Base-by-base conservation (phyloP, 345 rosid species). In the Salix caprea region DNA sequence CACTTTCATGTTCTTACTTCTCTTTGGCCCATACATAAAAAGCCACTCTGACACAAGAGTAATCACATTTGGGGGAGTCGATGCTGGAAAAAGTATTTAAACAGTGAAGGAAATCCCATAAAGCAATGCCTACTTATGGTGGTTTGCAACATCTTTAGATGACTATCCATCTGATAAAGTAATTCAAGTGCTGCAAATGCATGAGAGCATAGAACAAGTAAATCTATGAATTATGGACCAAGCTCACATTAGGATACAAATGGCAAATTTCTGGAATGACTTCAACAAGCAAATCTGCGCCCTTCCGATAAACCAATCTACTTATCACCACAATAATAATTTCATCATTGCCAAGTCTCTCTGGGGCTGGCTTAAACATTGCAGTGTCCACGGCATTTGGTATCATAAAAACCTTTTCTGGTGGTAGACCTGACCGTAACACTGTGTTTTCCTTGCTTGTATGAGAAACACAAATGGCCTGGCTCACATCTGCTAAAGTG, bases 321-420 rank as follows among this genome's bases (percentile, higher is more conserved):
- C 99, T 93, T 80, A 96, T 90, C 67, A 96, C 95, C 78, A 96
- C 92, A 74, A 96, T 92, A 71, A 94, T 80, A 32, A 96, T 91
- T 72, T 89, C 92, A 77, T 87, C 80, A 56, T 78, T 80, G 80
- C 81, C 75, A 5, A 88, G 94, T 40, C 91, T 82, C 64, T 82
- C 84, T 32, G 79, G 74, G 71, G 92, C 93, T 54, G 99, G 98
- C 78, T 82, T 90, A 79, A 96, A 96, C 99, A 96, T 93, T 71
- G 97, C 96, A 32, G 98, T 93, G 84, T 96, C 99, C 82, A 96
- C 99, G 37, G 96, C 99, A 93, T 96, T 96, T 40, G 98, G 98
- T 76, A 93, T 86, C 76, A 93, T 90, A 76, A 82, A 96, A 76
- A 92, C 98, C 88, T 91, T 96, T 72, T 84, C 90, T 1, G 97